These are phyloP conservation scores for Blepharisma japonicum DNA, from an alignment of 73 alveolate genomes.

Conservation along the genomic window DNA sequence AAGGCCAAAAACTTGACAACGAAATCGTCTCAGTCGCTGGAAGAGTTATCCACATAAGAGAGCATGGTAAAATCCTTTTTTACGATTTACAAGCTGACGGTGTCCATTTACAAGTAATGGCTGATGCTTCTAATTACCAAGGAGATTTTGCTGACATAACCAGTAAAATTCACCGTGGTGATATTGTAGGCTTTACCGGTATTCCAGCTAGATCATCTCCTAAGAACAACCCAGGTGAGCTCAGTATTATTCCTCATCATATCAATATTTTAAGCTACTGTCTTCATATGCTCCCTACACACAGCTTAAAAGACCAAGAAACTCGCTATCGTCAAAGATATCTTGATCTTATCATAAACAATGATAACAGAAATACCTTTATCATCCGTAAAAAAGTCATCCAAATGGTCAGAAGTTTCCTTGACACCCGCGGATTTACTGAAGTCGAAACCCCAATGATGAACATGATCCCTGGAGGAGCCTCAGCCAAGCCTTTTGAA, in stretches of 20 bases:
- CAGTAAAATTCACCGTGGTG: conserved; percentile 65
- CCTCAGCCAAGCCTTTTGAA: conserved; percentile 98
- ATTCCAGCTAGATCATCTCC: conserved; percentile 81
- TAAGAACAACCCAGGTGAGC: conserved; percentile 55
- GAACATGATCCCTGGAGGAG: conserved; percentile 99
- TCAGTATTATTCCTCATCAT: conserved; percentile 66
- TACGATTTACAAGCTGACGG: conserved; percentile 92
- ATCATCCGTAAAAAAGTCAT: conserved; percentile 87
- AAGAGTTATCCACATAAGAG: conserved; percentile 86
- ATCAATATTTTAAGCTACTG: conserved; percentile 33
- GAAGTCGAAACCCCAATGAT: conserved; percentile 99
- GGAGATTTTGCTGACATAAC: background rate
- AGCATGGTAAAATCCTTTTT: conserved; percentile 85
- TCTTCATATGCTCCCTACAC: conserved; percentile 91
- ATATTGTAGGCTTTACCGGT: conserved; percentile 94
- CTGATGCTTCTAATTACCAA: conserved; percentile 27
- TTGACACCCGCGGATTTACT: conserved; percentile 87
- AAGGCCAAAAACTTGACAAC: conserved; percentile 79
- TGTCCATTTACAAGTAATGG: conserved; percentile 80
- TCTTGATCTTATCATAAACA: conserved; percentile 92
- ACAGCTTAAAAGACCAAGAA: conserved; percentile 90
- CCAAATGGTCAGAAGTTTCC: conserved; percentile 83
- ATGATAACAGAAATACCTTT: conserved; percentile 80
- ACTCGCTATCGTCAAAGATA: conserved; percentile 96
- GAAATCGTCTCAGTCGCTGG: conserved; percentile 86